Percentiles rank a stretch among this genome's conserved stretches.
phyloP scores from a whole-genome alignment of 345 rosid genomes.

The Gossypium mustelinum region DNA sequence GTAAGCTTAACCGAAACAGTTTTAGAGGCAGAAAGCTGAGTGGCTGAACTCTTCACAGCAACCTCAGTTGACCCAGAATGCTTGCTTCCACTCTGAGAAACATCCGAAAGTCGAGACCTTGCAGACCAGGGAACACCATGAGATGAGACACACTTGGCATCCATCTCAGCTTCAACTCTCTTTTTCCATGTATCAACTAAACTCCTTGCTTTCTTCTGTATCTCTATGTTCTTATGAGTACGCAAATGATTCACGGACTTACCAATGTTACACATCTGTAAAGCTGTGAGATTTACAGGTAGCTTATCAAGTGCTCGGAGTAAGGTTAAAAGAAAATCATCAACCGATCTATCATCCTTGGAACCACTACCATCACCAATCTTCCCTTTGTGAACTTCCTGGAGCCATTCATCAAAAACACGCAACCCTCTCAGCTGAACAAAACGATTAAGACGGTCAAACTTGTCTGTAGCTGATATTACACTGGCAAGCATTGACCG shows the following conservation, averaged over 20 bases:
- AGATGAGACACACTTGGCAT: conserved; percentile 59
- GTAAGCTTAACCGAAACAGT: conserved; percentile 43
- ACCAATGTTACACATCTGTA: conserved; percentile 82
- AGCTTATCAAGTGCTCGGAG: conserved; percentile 88
- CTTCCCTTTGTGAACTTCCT: conserved; percentile 88
- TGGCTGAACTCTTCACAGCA: conserved; percentile 49
- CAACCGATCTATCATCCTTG: conserved; percentile 65
- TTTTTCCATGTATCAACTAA: conserved; percentile 88
- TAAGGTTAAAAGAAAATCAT: conserved; percentile 65
- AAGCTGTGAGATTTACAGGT: conserved; percentile 82
- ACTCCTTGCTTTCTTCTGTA: conserved; percentile 82
- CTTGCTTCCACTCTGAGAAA: conserved; percentile 48
- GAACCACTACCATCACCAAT: conserved; percentile 58
- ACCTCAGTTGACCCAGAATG: conserved; percentile 53
- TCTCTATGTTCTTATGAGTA: conserved; percentile 65
- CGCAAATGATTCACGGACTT: conserved; percentile 86
- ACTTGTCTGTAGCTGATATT: conserved; percentile 68
- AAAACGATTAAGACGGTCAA: conserved; percentile 68
- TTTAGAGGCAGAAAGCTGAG: conserved; percentile 59
- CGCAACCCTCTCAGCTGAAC: conserved; percentile 81
- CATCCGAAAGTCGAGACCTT: conserved; percentile 58
- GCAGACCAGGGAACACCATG: conserved; percentile 61
- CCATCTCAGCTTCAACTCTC: conserved; percentile 94
- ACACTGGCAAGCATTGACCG: conserved; percentile 67
- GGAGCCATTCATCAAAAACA: conserved; percentile 92